A percentile compares a stretch with the other conserved stretches of the same genome.
Evolutionary conservation across 2,329 filamentous ascomycete species (phyloP).

Genomic region (Penicillium sp.): DNA sequence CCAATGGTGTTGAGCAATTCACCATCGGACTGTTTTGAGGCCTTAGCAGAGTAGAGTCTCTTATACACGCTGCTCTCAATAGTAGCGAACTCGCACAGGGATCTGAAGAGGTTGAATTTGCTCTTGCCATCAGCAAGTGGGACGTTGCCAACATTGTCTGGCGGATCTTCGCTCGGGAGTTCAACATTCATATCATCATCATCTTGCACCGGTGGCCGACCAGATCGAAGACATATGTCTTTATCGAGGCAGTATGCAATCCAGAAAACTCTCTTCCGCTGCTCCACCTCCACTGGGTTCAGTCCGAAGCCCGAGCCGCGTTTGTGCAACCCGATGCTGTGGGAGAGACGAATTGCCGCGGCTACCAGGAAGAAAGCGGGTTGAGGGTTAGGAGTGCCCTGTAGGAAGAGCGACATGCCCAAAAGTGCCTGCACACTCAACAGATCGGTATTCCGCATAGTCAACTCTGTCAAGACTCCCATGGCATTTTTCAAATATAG

Average conservation of each 20-base stretch:
- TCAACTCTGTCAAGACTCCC: constrained; percentile 86
- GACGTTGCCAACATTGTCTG: constrained; percentile 92
- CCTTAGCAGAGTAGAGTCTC: constrained; percentile 86
- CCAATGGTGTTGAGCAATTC: constrained; percentile 94
- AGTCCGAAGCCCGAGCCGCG: constrained; percentile 88
- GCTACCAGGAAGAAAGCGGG: constrained; percentile 89
- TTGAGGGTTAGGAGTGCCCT: constrained; percentile 94
- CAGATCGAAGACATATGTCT: constrained; percentile 71
- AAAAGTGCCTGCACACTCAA: constrained; percentile 90
- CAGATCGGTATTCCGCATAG: constrained; percentile 93
- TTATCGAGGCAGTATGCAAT: constrained; percentile 73
- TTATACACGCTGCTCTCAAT: constrained; percentile 96
- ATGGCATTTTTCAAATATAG: constrained; percentile 95
- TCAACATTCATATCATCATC: constrained; percentile 94
- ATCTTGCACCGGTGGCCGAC: constrained; percentile 68
- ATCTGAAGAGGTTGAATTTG: constrained; percentile 91
- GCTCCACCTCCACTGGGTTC: constrained; percentile 90
- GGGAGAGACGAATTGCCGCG: constrained; percentile 82
- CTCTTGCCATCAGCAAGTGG: constrained; percentile 82
- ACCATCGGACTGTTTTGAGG: constrained; percentile 85
- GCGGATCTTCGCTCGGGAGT: constrained; percentile 83
- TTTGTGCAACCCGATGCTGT: constrained; percentile 95
- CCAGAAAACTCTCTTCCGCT: constrained; percentile 77
- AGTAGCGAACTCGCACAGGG: constrained; percentile 86
- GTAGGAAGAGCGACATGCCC: constrained; percentile 90